Conservation (phyloP, 331 rosid species). For the Spiraea crenata region DNA sequence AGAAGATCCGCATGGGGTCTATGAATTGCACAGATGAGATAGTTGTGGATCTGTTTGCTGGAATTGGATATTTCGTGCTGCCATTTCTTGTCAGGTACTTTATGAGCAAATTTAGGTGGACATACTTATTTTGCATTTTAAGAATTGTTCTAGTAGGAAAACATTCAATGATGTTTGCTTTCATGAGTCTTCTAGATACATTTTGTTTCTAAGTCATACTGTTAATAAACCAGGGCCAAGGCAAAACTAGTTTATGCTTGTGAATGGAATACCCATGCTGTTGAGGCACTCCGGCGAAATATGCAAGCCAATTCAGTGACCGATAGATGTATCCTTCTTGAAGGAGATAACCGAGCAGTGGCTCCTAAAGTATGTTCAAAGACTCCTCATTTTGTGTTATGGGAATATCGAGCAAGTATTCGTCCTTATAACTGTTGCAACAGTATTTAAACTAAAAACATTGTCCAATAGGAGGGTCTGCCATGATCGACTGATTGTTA, state of each 20-base stretch:
- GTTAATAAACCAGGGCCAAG: conserved; percentile 66
- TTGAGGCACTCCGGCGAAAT: conserved; percentile 74
- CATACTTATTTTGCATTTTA: neutral
- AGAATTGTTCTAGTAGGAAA: neutral
- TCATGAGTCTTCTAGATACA: neutral
- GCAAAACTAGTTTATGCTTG: conserved; percentile 86
- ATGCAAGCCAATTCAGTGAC: conserved; percentile 62
- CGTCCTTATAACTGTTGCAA: neutral
- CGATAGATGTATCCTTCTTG: conserved; percentile 67
- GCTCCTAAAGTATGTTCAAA: conserved; percentile 65
- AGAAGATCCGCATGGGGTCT: conserved; percentile 78
- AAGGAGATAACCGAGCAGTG: conserved; percentile 71
- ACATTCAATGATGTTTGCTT: neutral
- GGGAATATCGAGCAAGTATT: neutral
- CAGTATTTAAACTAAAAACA: neutral
- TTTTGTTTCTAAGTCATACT: conserved; percentile 8
- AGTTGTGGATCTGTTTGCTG: conserved; percentile 83
- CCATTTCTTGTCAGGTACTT: conserved; percentile 90
- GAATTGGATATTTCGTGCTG: conserved; percentile 90
- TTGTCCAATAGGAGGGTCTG: conserved; percentile 3
- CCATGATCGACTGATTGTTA: neutral
- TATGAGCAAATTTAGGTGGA: conserved; percentile 3
- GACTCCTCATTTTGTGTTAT: neutral
- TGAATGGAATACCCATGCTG: conserved; percentile 92
- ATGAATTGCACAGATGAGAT: conserved; percentile 66